Evolutionary conservation across 1,139 yeast species (phyloP), one percentile per base, ranked within the genome.

Genomic region (Waltiozyma solani): DNA sequence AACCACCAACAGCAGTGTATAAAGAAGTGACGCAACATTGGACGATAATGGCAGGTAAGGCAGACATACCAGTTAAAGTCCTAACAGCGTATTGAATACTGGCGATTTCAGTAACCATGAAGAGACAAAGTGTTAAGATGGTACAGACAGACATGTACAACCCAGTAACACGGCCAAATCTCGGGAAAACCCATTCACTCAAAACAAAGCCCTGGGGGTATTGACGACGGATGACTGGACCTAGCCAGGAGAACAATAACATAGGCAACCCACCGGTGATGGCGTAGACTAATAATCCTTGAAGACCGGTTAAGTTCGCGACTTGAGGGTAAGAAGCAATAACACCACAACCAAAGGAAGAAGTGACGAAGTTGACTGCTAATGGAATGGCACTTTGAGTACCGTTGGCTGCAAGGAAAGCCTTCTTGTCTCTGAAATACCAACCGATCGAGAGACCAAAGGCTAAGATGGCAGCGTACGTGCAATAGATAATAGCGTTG

Each of bases 291-390:
- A 89, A 57, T 41, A 87, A 66, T 2, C 96, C 96, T 51, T 87
- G 95, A 34, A 89, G 67, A 31, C 97, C 97, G 0, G 93, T 76
- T 41, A 78, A 64, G 45, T 87, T 86, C 2, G 93, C 94, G 45
- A 89, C 83, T 60, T 87, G 81, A 1, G 95, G 78, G 52, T 84
- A 89, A 0, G 96, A 83, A 13, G 93, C 73, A 34, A 89, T 62
- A 41, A 87, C 76, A 58, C 96, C 96, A 60, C 89, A 82, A 39
- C 97, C 97, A 79, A 86, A 71, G 39, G 86, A 94, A 81, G 93
- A 79, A 38, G 96, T 96, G 44, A 86, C 76, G 56, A 86, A 86
- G 57, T 86, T 86, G 44, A 86, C 64, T 1, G 95, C 83, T 48
- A 86, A 64, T 1, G 95, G 95, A n/a, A 83, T 35, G 21, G 86